Evolutionary conservation across 352 stramenopile species (phyloP).

Genomic region (Globisporangium alternatum): DNA sequence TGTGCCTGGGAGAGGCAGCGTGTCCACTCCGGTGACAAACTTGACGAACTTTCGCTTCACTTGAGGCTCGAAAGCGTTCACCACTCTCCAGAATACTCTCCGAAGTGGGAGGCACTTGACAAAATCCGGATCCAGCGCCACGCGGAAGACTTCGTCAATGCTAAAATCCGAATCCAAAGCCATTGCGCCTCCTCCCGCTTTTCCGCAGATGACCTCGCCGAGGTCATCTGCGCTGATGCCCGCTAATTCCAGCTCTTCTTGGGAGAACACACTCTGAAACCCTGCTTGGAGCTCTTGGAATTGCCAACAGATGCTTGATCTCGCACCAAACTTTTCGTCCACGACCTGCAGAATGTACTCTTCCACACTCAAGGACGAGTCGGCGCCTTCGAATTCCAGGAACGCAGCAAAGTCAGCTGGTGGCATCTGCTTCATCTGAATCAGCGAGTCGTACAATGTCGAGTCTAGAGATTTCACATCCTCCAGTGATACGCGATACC

Average conservation of each 20-base stretch:
- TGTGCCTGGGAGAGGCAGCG: slow-evolving; percentile 51
- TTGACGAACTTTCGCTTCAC: slow-evolving; percentile 69
- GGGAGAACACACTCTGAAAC: slow-evolving; percentile 40
- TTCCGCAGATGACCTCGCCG: slow-evolving; percentile 33
- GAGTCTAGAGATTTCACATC: slow-evolving; percentile 48
- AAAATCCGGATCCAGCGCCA: slow-evolving; percentile 61
- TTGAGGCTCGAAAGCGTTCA: slow-evolving; percentile 46
- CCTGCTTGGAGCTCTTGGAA: slow-evolving; percentile 37
- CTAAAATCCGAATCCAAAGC: slow-evolving; percentile 29
- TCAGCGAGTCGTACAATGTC: slow-evolving; percentile 37
- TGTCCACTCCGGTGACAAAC: slow-evolving; percentile 73
- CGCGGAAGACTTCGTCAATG: slow-evolving; percentile 46
- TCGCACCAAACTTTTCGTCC: slow-evolving; percentile 41
- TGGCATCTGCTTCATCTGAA: slow-evolving; percentile 48
- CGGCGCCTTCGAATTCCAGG: slow-evolving; percentile 48
- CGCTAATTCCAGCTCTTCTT: slow-evolving; percentile 22
- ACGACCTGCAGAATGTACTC: slow-evolving; percentile 48
- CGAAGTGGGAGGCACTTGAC: slow-evolving; percentile 34
- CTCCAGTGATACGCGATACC: slow-evolving; percentile 33
- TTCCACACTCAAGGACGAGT: slow-evolving; percentile 35
- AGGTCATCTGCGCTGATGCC: slow-evolving; percentile 32
- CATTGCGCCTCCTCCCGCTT: not conserved
- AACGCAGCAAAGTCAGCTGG: slow-evolving; percentile 45
- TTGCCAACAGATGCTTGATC: slow-evolving; percentile 52
- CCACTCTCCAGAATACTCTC: slow-evolving; percentile 46